phyloP scores from a whole-genome alignment of 768 basidiomycete species.

The Lactarius pseudohatsudake region DNA sequence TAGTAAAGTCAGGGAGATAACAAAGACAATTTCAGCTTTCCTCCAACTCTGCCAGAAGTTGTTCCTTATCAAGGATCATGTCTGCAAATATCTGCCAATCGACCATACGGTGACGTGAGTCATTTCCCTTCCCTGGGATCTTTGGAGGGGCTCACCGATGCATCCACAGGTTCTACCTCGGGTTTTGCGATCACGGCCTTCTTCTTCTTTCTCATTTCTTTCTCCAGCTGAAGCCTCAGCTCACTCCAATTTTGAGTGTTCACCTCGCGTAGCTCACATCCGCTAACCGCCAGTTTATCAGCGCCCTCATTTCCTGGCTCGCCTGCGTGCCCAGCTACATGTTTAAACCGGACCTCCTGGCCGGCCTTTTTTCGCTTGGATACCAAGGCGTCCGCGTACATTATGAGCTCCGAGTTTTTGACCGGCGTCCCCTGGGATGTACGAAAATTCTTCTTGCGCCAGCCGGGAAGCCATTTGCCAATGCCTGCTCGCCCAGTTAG shows the following conservation, averaged over 20 bases:
- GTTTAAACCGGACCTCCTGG: slow-evolving; percentile 58
- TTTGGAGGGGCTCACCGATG: slow-evolving; percentile 9
- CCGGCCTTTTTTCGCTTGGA: slow-evolving; percentile 49
- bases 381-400: slow-evolving; percentile 65
- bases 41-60: slow-evolving; percentile 20
- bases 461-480: slow-evolving; percentile 63
- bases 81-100: slow-evolving; percentile 20
- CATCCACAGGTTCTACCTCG: not conserved
- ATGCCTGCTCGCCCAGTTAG: slow-evolving; percentile 53
- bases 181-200: too few species aligned
- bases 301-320: slow-evolving; percentile 85
- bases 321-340: slow-evolving; percentile 81
- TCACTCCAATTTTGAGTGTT: slow-evolving; percentile 62
- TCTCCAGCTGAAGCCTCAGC: slow-evolving; percentile 18
- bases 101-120: not conserved
- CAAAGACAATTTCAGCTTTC: not conserved
- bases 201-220: not conserved
- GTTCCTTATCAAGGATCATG: slow-evolving; percentile 15
- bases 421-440: slow-evolving; percentile 53
- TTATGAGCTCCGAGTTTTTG: slow-evolving; percentile 72
- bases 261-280: slow-evolving; percentile 42
- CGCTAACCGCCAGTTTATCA: slow-evolving; percentile 67
- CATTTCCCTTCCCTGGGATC: not conserved
- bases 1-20: not conserved
- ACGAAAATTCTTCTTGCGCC: slow-evolving; percentile 56